These are phyloP conservation scores for Phytophthora fragariae DNA, from an alignment of 352 stramenopile genomes.

Conservation along the genomic window DNA sequence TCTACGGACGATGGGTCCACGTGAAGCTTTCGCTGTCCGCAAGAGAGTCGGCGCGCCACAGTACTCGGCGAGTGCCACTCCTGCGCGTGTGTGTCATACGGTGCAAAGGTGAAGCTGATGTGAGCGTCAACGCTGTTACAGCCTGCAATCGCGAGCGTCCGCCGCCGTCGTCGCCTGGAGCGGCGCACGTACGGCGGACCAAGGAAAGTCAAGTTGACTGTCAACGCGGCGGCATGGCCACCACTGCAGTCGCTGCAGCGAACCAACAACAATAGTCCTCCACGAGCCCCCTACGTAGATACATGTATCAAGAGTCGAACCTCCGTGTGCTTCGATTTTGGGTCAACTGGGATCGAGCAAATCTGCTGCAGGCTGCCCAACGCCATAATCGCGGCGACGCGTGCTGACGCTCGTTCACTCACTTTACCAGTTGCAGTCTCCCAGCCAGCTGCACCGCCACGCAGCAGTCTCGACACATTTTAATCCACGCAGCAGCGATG, in stretches of 20 bases:
- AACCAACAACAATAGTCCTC: conserved; percentile 22
- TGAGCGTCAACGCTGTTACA: conserved; percentile 8
- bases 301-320: neutral
- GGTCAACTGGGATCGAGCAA: conserved; percentile 21
- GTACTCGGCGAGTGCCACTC: conserved; percentile 11
- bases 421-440: conserved; percentile 32
- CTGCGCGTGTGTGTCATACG: conserved; percentile 28
- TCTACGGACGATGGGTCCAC: conserved; percentile 28
- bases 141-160: neutral
- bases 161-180: neutral
- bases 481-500: conserved; percentile 23
- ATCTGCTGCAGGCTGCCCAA: conserved; percentile 10
- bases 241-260: conserved; percentile 9
- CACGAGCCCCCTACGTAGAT: neutral
- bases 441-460: conserved; percentile 5
- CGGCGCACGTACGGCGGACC: conserved; percentile 4
- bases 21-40: conserved; percentile 21
- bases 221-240: conserved; percentile 6
- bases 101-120: conserved; percentile 3
- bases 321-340: conserved; percentile 16
- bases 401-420: conserved; percentile 11
- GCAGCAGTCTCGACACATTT: neutral
- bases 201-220: no score
- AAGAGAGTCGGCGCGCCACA: conserved; percentile 18
- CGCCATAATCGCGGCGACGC: conserved; percentile 21